phyloP scores from a whole-genome alignment of 2,329 filamentous ascomycete genomes.

The Ustulina deusta region DNA sequence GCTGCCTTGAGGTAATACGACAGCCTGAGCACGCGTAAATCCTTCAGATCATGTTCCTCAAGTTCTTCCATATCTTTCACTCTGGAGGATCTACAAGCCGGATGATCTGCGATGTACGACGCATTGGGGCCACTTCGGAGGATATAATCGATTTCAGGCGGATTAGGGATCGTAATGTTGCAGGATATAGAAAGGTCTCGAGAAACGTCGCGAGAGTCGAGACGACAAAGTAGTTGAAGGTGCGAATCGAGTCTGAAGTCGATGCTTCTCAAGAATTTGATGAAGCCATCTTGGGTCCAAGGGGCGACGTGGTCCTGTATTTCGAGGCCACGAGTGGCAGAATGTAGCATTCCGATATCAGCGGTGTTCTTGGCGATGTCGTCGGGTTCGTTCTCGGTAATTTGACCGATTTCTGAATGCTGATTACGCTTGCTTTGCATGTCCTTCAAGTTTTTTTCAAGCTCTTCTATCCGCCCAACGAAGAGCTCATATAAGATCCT shows the following conservation, averaged over 20 bases:
- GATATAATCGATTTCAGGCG: background rate
- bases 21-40: background rate
- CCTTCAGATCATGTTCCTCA: background rate
- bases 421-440: background rate
- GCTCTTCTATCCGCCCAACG: background rate
- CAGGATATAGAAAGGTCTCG: background rate
- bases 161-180: background rate
- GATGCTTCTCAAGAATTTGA: background rate
- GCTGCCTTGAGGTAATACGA: background rate
- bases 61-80: background rate
- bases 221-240: background rate
- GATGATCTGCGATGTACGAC: background rate
- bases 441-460: background rate
- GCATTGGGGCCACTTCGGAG: background rate
- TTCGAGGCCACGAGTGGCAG: background rate
- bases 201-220: background rate
- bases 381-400: background rate
- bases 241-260: background rate
- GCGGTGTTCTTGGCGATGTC: background rate
- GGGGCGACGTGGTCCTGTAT: background rate
- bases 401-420: background rate
- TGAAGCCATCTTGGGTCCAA: background rate
- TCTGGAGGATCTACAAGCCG: background rate
- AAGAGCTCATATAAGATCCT: background rate
- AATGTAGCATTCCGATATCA: background rate